phyloP scores from a whole-genome alignment of 345 rosid species.

The Salix udensis region DNA sequence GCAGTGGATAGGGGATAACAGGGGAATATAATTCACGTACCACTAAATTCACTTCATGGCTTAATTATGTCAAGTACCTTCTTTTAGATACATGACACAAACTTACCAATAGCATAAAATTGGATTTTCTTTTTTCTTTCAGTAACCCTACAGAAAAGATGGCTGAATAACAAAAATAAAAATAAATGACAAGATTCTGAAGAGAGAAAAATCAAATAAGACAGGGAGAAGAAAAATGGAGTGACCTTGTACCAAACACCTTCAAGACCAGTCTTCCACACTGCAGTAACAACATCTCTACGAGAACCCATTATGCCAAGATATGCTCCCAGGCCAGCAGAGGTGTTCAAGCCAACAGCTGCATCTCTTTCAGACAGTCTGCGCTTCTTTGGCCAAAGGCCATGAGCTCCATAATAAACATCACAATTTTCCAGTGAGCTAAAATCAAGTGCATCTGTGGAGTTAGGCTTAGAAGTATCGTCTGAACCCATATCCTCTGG shows the following conservation, averaged over 20 bases:
- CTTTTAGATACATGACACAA: not conserved
- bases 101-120: not conserved
- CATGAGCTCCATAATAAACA: constrained; percentile 54
- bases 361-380: constrained; percentile 98
- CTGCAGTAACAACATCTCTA: constrained; percentile 89
- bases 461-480: constrained; percentile 46
- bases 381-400: constrained; percentile 95
- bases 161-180: not conserved
- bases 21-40: not conserved
- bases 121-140: not conserved
- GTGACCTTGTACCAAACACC: constrained; percentile 95
- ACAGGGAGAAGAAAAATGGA: not conserved
- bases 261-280: constrained; percentile 94
- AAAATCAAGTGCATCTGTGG: constrained; percentile 35
- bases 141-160: not conserved
- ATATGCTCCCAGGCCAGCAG: constrained; percentile 89
- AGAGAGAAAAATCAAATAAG: not conserved
- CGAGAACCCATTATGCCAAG: constrained; percentile 99
- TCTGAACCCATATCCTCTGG: constrained; percentile 58
- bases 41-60: not conserved
- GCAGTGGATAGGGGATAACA: not conserved
- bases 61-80: not conserved
- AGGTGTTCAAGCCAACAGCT: constrained; percentile 90
- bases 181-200: not conserved
- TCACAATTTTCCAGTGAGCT: constrained; percentile 43